Base-by-base conservation (phyloP, 1,139 yeast species). In the Diutina catenulata region DNA sequence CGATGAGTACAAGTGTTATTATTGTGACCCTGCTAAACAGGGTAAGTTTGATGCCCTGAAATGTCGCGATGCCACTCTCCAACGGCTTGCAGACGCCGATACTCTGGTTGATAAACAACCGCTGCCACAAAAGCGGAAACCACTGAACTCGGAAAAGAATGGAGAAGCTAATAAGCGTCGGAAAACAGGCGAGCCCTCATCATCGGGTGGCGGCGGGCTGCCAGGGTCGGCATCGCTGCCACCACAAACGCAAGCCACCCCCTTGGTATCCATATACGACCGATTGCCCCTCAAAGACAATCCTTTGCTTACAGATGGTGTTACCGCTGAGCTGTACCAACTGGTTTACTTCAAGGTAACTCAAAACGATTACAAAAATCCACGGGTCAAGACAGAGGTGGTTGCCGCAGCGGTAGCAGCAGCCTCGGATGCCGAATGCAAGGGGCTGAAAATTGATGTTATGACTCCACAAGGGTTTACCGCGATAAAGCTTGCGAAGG, bases 1-100 rank as follows among this genome's bases (percentile, higher is more conserved):
- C 44, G 78, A 76, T 40, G 70, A 63, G 42, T 88, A 83, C 53
- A 67, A 76, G 36, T 88, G 98, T 54, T 84, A 83, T 55, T 69
- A 66, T 40, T 91, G 97, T 59, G 81, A 79, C 44, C 72, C 72
- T 42, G 45, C 49, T 18, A 63, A 62, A 42, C 68, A 83, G 60
- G 69, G 74, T 14, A 66, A 72, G 57, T 58, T 65, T 51, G 53
- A 62, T 57, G 44, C 87, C 50, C 57, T 57, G 48, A 43, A 39
- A 13, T 65, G 70, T 43, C 51, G 60, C 27, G 42, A 40, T 9
- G 56, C 57, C 31, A 66, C 70, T 1, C 41, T 63, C 15, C 59
- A 60, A 8, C 55, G 76, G 21, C 47, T 56, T 52, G 52, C 4
- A 5, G 14, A 19, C n/a, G 35, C 15, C 18, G 35, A 31, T 4